Base-by-base conservation (phyloP, 208 protist species). In the Acanthamoeba sp. region DNA sequence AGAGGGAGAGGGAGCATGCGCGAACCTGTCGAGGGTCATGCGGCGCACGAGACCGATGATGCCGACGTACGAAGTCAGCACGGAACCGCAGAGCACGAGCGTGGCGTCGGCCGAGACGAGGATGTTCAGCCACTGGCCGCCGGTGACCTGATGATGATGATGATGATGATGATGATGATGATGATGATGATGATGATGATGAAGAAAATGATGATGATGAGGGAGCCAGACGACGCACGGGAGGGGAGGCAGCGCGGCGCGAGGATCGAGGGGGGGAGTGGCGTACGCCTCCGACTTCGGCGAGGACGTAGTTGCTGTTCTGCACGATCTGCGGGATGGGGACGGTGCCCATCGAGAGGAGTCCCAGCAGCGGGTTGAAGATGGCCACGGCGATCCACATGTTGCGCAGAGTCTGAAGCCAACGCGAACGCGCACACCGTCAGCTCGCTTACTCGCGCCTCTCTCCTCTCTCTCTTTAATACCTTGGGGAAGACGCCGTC, bases 11-110 rank as follows among this genome's bases (percentile, higher is more conserved):
- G 32, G 3, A 16, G 9, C 5, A 16, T 12, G 3, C 9, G 29
- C 12, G 73, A 36, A 95, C 32, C 96, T 69, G 94, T 98, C 98
- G 29, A 98, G 95, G 18, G 97, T 93, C 95, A 98, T 98, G 57
- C 97, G 94, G 20, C 95, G 16, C 14, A 97, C 89, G 1, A 98
- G 87, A 87, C 97, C 97, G 62, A 78, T 97, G 22, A 98, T 95
- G 84, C 98, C 98, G 42, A 98, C 97, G 76, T 98, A 98, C 55
- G 95, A 96, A 0, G 97, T 98, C n/a, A 98, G 94, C 4, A 98
- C 97, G 32, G 97, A 94, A 64, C 97, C 97, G 24, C 96, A 96
- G 0, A 98, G 95, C 3, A 98, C 97, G 7, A 98, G 38, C 9
- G 95, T 80, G 12, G 98, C 98, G 95, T 98, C 97, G 10, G 96